A percentile compares a stretch with the other conserved stretches of the same genome.
phyloP scores from a whole-genome alignment of 2,329 filamentous ascomycete species.

The Celoporthe dispersa region DNA sequence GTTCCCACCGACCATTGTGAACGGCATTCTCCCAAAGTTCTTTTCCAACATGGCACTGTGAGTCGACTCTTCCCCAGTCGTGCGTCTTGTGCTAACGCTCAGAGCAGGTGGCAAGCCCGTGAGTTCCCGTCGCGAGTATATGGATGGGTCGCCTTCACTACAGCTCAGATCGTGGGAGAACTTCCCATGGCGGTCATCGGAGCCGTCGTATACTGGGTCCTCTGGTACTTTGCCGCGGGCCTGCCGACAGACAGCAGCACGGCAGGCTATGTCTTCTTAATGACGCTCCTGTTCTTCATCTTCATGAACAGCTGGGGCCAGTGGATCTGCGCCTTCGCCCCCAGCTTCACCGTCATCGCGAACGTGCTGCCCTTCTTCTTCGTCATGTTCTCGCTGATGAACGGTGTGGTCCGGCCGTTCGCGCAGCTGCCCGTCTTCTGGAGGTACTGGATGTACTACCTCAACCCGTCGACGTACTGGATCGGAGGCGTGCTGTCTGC shows the following conservation, averaged over 20 bases:
- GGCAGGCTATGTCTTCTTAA: slow-evolving; percentile 40
- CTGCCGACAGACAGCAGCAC: slow-evolving; percentile 58
- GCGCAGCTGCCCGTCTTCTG: slow-evolving; percentile 69
- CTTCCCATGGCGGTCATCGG: slow-evolving; percentile 71
- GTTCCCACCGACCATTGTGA: slow-evolving; percentile 74
- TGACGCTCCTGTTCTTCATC: slow-evolving; percentile 77
- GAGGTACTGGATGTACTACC: slow-evolving; percentile 72
- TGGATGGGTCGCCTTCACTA: slow-evolving; percentile 73
- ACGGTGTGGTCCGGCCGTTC: slow-evolving; percentile 76
- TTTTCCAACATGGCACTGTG: slow-evolving; percentile 65
- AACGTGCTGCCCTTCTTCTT: slow-evolving; percentile 78
- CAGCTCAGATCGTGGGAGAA: slow-evolving; percentile 68
- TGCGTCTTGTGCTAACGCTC: neutral
- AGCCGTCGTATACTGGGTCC: slow-evolving; percentile 66
- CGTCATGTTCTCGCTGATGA: slow-evolving; percentile 70
- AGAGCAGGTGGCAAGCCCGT: slow-evolving; percentile 63
- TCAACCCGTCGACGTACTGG: slow-evolving; percentile 74
- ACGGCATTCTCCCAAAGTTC: slow-evolving; percentile 77
- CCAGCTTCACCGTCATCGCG: slow-evolving; percentile 78
- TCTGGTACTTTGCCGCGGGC: slow-evolving; percentile 76
- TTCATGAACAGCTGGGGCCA: slow-evolving; percentile 79
- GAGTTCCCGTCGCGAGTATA: slow-evolving; percentile 83
- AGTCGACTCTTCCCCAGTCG: neutral
- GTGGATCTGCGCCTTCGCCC: slow-evolving; percentile 84
- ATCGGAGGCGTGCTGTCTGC: slow-evolving; percentile 71